These are phyloP conservation scores for Diplodia intermedia DNA, from an alignment of 2,329 filamentous ascomycete species.

Conservation along the genomic window DNA sequence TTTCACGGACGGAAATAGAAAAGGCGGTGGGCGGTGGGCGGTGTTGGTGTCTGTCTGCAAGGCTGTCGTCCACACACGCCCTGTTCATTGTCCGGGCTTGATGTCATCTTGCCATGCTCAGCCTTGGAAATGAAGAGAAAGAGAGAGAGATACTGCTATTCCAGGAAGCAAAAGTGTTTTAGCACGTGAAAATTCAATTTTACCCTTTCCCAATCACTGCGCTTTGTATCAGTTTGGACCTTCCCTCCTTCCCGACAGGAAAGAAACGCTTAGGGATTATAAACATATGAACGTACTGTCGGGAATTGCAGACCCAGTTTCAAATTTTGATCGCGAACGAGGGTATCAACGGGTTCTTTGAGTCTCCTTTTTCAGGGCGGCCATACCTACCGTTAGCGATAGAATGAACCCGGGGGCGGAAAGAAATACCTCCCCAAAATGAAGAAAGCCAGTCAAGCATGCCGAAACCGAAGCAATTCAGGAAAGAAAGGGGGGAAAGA, in stretches of 20 bases:
- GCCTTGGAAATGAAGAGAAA: not conserved
- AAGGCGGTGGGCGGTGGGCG: too few species aligned
- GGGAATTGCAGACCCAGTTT: not conserved
- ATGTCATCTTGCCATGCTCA: not conserved
- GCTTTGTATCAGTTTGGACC: not conserved
- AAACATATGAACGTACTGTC: not conserved
- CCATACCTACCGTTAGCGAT: not conserved
- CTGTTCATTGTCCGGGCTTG: too few species aligned
- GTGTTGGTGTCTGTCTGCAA: not conserved
- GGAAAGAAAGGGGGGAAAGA: not conserved
- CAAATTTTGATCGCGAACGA: not conserved
- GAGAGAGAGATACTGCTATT: not conserved
- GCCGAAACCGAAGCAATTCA: not conserved
- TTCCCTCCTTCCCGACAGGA: not conserved
- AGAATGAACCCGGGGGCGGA: not conserved
- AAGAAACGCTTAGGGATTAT: not conserved
- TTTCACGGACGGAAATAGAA: too few species aligned
- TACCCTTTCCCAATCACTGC: not conserved
- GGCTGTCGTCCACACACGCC: not conserved
- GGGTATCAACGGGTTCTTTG: not conserved
- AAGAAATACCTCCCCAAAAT: not conserved
- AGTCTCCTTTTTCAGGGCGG: too few species aligned
- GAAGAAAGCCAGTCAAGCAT: not conserved
- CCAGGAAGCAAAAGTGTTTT: not conserved
- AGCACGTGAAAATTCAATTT: not conserved